Evolutionary conservation across 306 rosid genomes (phyloP).

Genomic region (Quercus suber): DNA sequence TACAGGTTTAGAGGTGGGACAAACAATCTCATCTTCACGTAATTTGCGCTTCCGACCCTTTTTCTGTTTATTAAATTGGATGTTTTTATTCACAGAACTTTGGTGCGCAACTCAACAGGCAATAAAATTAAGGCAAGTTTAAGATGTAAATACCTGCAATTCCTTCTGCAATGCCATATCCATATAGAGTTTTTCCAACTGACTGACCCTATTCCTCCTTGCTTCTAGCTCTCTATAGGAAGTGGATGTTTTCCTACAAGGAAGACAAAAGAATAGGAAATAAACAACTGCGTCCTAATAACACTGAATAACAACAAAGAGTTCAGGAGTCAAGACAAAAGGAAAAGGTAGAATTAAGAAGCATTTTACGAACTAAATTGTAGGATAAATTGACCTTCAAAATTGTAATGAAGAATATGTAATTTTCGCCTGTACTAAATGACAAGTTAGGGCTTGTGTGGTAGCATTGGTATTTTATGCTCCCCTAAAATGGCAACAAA

Average conservation of each 20-base stretch:
- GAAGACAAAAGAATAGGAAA: not conserved
- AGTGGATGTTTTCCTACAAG: constrained; percentile 50
- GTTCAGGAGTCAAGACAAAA: not conserved
- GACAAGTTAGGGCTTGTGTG: not conserved
- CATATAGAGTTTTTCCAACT: constrained; percentile 62
- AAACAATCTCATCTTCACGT: constrained; percentile 64
- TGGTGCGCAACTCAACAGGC: not conserved
- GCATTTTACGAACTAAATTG: too few species aligned
- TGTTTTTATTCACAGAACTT: constrained; percentile 4
- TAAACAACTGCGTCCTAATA: not conserved
- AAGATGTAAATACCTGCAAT: constrained; percentile 52
- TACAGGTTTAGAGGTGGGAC: constrained; percentile 54
- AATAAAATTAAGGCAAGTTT: not conserved
- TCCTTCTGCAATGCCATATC: constrained; percentile 80
- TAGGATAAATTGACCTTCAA: too few species aligned
- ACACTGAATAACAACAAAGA: not conserved
- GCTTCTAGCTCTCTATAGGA: constrained; percentile 65
- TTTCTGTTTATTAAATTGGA: constrained; percentile 31
- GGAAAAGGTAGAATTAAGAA: too few species aligned
- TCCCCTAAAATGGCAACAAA: not conserved
- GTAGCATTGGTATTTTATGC: not conserved
- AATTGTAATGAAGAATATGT: not conserved
- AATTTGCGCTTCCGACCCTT: constrained; percentile 76
- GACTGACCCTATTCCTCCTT: constrained; percentile 56
- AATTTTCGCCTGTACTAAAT: not conserved